Base-by-base conservation (phyloP, 345 rosid species). In the Capsella bursapastoris region DNA sequence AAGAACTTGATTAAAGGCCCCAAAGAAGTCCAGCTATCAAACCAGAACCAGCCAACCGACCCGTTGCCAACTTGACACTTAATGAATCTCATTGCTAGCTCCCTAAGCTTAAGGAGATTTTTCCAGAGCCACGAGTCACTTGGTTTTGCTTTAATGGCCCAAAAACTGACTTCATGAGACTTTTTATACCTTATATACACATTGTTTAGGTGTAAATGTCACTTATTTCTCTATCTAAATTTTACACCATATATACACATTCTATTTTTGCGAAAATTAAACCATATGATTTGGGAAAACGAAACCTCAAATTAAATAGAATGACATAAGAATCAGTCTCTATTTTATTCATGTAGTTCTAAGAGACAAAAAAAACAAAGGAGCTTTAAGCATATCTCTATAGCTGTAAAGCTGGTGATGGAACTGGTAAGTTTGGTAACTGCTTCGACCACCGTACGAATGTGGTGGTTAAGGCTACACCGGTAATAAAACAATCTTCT, bases 331-430 rank as follows among this genome's bases (percentile, higher is more conserved):
- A 55, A 44, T 63, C 29, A 28, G 35, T 29, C 37, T 55, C 4
- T 31, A 2, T 5, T 27, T 10, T 68, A 53, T 53, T 68, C 4
- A 34, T 70, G 6, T 45, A 71, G 60, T 48, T 60, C 49, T 16
- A 1, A 59, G 40, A 60, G 25, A 18, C 25, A 43, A 47, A 60
- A 35, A 18, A 32, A 29, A 47, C 10, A 56, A 38, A 67, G 6
- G 14, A 51, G 57, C 70, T 50, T 49, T 66, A 2, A 44, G 25
- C 47, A 7, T 28, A 55, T 55, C 63, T 55, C 41, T 55, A 41
- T 68, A 55, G 52, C 29, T 68, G 63, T 68, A 61, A 71, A 48
- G 75, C 41, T 71, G 68, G 40, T 61, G 68, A 41, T 18, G 41
- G 25, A 70, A 57, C 57, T 45, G 25, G 44, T 44, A 8, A 43